These are phyloP conservation scores for Saccharomycopsis capsularis DNA, from an alignment of 805 yeast species.

Conservation along the genomic window DNA sequence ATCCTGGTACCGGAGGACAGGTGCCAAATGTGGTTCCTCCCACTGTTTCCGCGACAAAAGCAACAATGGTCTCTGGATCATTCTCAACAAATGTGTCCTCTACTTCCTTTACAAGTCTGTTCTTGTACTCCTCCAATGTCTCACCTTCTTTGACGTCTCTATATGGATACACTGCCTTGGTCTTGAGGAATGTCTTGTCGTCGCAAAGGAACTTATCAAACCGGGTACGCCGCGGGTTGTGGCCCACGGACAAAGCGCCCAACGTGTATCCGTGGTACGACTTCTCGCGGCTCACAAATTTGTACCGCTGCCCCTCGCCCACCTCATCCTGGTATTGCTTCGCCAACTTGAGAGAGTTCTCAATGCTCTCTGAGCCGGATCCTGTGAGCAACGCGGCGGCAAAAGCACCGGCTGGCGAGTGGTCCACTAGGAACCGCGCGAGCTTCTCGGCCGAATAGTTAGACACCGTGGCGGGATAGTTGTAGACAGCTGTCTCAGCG, in stretches of 20 bases:
- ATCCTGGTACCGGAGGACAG: conserved; percentile 37
- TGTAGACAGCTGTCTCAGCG: conserved; percentile 32
- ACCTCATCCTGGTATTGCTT: conserved; percentile 39
- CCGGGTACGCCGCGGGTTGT: conserved; percentile 33
- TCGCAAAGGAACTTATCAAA: conserved; percentile 26
- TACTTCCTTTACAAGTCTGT: conserved; percentile 34
- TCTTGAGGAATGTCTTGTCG: conserved; percentile 13
- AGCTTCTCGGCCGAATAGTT: conserved; percentile 37
- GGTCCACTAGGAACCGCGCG: conserved; percentile 37
- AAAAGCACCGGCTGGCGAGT: conserved; percentile 39
- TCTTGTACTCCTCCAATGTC: conserved; percentile 35
- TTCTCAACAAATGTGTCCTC: conserved; percentile 36
- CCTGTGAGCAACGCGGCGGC: conserved; percentile 41
- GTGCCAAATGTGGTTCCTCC: conserved; percentile 43
- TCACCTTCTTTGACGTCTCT: conserved; percentile 28
- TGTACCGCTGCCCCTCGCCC: conserved; percentile 37
- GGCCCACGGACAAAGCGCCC: conserved; percentile 39
- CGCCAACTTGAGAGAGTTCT: conserved; percentile 54
- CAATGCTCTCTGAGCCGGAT: conserved; percentile 63
- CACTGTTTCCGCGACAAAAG: conserved; percentile 40
- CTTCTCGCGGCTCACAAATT: conserved; percentile 38
- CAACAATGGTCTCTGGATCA: conserved; percentile 39
- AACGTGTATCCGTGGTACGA: conserved; percentile 45
- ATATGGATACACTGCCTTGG: conserved; percentile 27
- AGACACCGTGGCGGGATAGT: conserved; percentile 30